These are phyloP conservation scores for Aspergillus egyptiacus DNA, from an alignment of 495 filamentous ascomycete genomes.

Conservation along the genomic window DNA sequence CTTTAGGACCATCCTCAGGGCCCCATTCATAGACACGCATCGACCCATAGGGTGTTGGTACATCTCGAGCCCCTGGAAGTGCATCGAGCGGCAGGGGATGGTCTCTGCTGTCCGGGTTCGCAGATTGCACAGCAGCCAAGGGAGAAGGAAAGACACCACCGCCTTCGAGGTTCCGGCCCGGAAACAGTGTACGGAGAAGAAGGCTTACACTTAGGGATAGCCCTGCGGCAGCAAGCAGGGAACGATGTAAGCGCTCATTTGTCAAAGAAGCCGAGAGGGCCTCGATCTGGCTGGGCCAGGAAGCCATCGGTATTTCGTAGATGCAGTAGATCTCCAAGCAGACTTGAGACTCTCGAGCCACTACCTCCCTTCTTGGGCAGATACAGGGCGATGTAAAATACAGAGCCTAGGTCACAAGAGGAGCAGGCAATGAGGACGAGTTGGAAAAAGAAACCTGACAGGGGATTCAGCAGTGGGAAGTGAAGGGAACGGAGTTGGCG, in stretches of 20 bases:
- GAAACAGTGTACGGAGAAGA: conserved; percentile 32
- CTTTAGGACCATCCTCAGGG: conserved; percentile 70
- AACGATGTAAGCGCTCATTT: conserved; percentile 34
- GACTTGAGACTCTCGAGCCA: background rate
- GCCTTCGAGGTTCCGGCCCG: conserved; percentile 11
- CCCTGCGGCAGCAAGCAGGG: conserved; percentile 38
- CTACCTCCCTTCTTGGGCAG: background rate
- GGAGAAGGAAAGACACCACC: conserved; percentile 44
- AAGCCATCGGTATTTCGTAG: conserved; percentile 21
- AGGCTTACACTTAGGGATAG: conserved; percentile 39
- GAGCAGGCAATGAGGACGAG: background rate
- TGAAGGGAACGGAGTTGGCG: background rate
- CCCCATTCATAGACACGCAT: conserved; percentile 88
- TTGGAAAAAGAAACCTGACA: background rate
- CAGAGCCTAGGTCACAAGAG: background rate
- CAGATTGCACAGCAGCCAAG: conserved; percentile 36
- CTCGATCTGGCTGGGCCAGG: conserved; percentile 35
- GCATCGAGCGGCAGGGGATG: conserved; percentile 67
- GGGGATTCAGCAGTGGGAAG: too few species aligned
- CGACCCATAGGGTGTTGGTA: conserved; percentile 70
- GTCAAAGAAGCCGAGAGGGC: conserved; percentile 35
- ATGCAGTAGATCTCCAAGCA: background rate
- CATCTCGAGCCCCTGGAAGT: conserved; percentile 68
- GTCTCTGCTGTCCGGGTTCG: conserved; percentile 40
- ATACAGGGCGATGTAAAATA: background rate